Base-by-base conservation (phyloP, 192 early-diverging fungal species). In the Backusella australiensis region DNA sequence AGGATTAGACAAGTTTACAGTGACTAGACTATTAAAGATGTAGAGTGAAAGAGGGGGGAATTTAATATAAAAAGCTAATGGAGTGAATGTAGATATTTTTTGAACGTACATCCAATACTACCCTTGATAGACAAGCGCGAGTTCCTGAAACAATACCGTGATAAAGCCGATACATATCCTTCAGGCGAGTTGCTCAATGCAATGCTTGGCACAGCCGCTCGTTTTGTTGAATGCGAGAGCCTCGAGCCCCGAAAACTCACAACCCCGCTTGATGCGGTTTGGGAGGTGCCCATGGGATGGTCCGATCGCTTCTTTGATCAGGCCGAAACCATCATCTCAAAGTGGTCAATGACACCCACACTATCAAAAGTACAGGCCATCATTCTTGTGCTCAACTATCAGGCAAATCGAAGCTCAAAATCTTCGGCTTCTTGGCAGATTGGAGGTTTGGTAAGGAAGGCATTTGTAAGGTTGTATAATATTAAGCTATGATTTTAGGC, bases 61-160 rank as follows among this genome's bases (percentile, higher is more conserved):
- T 56, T 7, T 9, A 53, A 8, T 0, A 59, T 59, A 59, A 4
- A 59, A 29, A 3, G 2, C 23, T 59, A 26, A 59, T 59, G 11
- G 7, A 1, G 5, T 3, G 5, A 59, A 26, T 59, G 21, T 59
- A 59, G 81, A 12, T 94, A 90, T 74, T 94, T 93, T 79, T 82
- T 69, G 4, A 85, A 88, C 68, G 78, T 92, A 1, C 93, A 94
- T 74, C 91, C 93, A 4, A 87, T 86, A n/a, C 84, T 94, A 71
- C 93, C 93, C 1, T 79, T 94, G 15, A 80, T 94, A 46, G 84
- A 91, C 80, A 91, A 90, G 73, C 78, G 79, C 0, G 83, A 87
- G 15, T 91, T 94, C 71, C 75, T 92, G 74, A 78, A 75, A 44
- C 78, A 79, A 32, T 79, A 79, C 53, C 73, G 78, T 34, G 69